Conservation (phyloP, 805 yeast species). For the Kodamaea lidongshanica region DNA sequence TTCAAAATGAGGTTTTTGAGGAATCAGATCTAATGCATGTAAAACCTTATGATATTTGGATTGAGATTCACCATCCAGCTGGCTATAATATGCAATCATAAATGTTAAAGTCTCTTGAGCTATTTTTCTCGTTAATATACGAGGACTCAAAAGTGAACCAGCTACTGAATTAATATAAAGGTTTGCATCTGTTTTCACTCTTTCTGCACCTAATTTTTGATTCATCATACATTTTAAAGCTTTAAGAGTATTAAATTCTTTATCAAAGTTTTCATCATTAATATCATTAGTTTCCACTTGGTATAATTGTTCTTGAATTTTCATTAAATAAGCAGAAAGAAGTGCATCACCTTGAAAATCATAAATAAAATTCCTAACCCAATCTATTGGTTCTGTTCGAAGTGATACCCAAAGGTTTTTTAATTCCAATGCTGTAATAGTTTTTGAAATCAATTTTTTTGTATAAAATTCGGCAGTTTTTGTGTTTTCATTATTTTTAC, state of each 20-base stretch:
- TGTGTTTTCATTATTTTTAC: slow-evolving; percentile 23
- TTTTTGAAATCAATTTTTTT: slow-evolving; percentile 61
- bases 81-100: slow-evolving; percentile 36
- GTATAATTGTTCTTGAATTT: slow-evolving; percentile 45
- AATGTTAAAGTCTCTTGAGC: slow-evolving; percentile 70
- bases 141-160: slow-evolving; percentile 68
- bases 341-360: slow-evolving; percentile 77
- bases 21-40: slow-evolving; percentile 43
- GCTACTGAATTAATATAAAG: slow-evolving; percentile 53
- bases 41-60: slow-evolving; percentile 53
- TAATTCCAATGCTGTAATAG: slow-evolving; percentile 62
- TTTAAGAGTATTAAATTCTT: slow-evolving; percentile 69
- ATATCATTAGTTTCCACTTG: slow-evolving; percentile 28
- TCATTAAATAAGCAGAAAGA: slow-evolving; percentile 50
- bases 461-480: slow-evolving; percentile 72
- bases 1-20: slow-evolving; percentile 33
- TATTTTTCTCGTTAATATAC: slow-evolving; percentile 66
- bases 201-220: slow-evolving; percentile 54
- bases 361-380: slow-evolving; percentile 74
- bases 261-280: slow-evolving; percentile 50
- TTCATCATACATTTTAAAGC: slow-evolving; percentile 73
- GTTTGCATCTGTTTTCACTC: slow-evolving; percentile 42
- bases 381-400: slow-evolving; percentile 75
- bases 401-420: slow-evolving; percentile 86
- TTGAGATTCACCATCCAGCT: slow-evolving; percentile 23